Conservation (phyloP, 768 basidiomycete genomes). For the Coprinopsis cinerea region DNA sequence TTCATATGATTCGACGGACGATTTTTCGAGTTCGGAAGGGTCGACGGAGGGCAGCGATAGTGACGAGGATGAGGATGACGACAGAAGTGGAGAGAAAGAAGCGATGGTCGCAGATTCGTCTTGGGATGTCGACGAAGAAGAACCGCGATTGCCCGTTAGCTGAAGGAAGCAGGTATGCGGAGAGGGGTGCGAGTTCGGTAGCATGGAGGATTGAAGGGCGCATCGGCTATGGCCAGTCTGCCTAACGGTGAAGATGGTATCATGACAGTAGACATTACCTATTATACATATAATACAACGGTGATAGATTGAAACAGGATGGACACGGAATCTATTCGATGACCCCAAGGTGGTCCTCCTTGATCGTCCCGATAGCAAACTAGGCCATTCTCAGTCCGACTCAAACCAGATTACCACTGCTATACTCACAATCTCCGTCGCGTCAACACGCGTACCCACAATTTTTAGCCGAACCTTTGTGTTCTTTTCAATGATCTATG, state of each 20-base stretch:
- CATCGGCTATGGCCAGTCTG: too few relatives aligned
- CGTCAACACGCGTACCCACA: slow-evolving; percentile 96
- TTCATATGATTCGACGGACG: neutral
- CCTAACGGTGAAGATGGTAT: neutral
- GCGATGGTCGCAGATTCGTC: neutral
- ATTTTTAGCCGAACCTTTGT: slow-evolving; percentile 91
- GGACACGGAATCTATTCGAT: slow-evolving; percentile 49
- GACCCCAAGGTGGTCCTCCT: slow-evolving; percentile 95
- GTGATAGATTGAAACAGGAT: neutral
- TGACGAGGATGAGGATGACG: neutral
- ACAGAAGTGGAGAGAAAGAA: neutral
- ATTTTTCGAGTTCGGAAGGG: neutral
- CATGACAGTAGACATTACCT: neutral
- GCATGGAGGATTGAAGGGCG: too few relatives aligned
- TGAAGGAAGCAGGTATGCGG: neutral
- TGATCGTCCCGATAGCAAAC: slow-evolving; percentile 98
- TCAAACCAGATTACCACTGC: neutral
- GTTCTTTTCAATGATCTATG: slow-evolving; percentile 92
- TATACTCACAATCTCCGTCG: slow-evolving; percentile 85
- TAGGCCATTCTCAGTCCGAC: slow-evolving; percentile 23
- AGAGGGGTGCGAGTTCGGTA: neutral
- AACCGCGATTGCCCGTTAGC: neutral
- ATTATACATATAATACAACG: neutral
- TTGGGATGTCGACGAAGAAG: too few relatives aligned
- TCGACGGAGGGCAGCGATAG: neutral